Percentiles rank a stretch among this genome's conserved stretches.
These are phyloP conservation scores for Huntiella moniliformis DNA, from an alignment of 2,329 filamentous ascomycete species.

Conservation along the genomic window DNA sequence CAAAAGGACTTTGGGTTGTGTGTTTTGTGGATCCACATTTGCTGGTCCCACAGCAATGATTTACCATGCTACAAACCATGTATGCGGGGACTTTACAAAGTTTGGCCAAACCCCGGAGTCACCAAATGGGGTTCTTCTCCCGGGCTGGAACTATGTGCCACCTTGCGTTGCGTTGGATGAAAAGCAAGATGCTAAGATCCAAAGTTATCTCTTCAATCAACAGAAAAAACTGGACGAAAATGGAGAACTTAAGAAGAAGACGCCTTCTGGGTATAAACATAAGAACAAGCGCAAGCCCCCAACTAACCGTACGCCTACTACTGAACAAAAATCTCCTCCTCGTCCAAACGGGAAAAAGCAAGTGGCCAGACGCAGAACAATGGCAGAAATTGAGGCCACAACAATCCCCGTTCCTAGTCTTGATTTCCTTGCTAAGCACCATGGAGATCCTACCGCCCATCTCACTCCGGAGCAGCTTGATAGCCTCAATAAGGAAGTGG, in stretches of 20 bases:
- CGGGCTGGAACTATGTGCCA: not conserved
- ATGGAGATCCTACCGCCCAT: conserved; percentile 3
- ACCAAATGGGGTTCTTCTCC: not conserved
- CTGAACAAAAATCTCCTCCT: not conserved
- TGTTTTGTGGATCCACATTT: conserved; percentile 22
- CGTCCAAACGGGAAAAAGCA: no score
- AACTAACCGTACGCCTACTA: not conserved
- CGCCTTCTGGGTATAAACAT: not conserved
- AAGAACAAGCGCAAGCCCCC: not conserved
- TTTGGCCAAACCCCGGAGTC: conserved; percentile 1
- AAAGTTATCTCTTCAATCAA: not conserved
- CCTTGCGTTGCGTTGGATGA: no score
- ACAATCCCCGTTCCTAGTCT: not conserved
- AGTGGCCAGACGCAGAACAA: not conserved
- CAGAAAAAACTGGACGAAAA: not conserved
- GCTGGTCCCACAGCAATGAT: conserved; percentile 22
- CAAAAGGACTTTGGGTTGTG: conserved; percentile 21
- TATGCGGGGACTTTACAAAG: conserved; percentile 26
- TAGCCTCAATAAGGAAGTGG: not conserved
- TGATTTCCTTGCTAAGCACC: not conserved
- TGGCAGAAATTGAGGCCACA: not conserved
- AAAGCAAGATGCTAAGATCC: not conserved
- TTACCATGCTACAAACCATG: conserved; percentile 26
- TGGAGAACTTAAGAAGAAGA: not conserved
- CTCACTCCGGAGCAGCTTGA: not conserved